These are phyloP conservation scores for Candida chilensis DNA, from an alignment of 805 yeast species.

Conservation along the genomic window DNA sequence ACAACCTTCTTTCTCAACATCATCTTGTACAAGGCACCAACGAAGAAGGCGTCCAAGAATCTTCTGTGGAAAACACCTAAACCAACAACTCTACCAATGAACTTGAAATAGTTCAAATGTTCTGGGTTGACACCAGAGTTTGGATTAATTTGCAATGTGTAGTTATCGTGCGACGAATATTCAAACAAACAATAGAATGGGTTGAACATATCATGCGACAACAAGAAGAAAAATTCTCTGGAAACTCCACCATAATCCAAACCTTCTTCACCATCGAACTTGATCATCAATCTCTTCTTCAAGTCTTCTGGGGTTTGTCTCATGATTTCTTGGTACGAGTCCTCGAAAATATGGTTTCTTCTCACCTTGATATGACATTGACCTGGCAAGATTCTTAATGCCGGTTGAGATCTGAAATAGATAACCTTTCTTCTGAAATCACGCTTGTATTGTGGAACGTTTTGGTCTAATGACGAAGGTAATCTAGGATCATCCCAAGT, in stretches of 20 bases:
- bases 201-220: constrained; percentile 97
- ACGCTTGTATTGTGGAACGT: constrained; percentile 98
- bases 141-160: constrained; percentile 95
- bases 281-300: constrained; percentile 95
- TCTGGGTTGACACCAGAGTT: constrained; percentile 96
- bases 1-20: constrained; percentile 92
- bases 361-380: constrained; percentile 98
- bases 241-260: constrained; percentile 99
- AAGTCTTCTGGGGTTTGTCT: constrained; percentile 97
- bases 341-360: constrained; percentile 94
- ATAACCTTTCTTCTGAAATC: constrained; percentile 97
- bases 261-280: constrained; percentile 99
- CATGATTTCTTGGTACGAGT: constrained; percentile 97
- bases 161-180: constrained; percentile 96
- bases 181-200: constrained; percentile 97
- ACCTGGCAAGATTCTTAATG: constrained; percentile 92
- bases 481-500: constrained; percentile 99
- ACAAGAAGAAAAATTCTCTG: constrained; percentile 91
- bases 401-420: constrained; percentile 97
- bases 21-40: constrained; percentile 97
- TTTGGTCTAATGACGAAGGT: constrained; percentile 95
- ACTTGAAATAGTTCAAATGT: constrained; percentile 95
- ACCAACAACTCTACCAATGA: constrained; percentile 97
- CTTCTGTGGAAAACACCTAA: constrained; percentile 97
- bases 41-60: constrained; percentile 95